phyloP scores from a whole-genome alignment of 2,329 filamentous ascomycete species.

The Didymella segeticola region DNA sequence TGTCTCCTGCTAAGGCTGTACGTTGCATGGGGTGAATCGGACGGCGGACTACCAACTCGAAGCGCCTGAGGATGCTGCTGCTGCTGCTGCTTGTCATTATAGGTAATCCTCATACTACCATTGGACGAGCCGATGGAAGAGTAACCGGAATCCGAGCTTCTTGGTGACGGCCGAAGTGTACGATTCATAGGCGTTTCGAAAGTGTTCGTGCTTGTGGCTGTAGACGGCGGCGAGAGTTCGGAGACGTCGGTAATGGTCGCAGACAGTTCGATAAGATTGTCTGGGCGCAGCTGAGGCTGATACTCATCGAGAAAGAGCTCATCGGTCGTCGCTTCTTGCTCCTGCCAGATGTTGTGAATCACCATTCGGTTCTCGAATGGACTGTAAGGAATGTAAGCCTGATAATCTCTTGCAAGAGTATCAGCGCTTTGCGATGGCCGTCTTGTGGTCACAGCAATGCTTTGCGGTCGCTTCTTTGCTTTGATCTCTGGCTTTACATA shows the following conservation, averaged over 20 bases:
- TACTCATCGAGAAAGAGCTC: slow-evolving; percentile 4
- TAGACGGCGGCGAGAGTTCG: slow-evolving; percentile 14
- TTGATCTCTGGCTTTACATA: slow-evolving; percentile 16
- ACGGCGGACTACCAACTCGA: slow-evolving; percentile 1
- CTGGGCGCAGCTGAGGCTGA: slow-evolving; percentile 2
- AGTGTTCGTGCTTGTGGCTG: slow-evolving; percentile 10
- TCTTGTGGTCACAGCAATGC: slow-evolving; percentile 25
- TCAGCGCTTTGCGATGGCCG: slow-evolving; percentile 7
- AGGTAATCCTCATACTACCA: not conserved
- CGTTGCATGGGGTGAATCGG: not conserved
- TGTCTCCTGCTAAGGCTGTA: slow-evolving; percentile 17
- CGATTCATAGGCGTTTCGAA: slow-evolving; percentile 14
- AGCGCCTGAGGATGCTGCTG: slow-evolving; percentile 6
- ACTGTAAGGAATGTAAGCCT: slow-evolving; percentile 18
- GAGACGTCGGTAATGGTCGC: slow-evolving; percentile 13
- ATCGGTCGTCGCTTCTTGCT: slow-evolving; percentile 8
- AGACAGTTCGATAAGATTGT: slow-evolving; percentile 4
- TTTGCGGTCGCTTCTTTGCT: slow-evolving; percentile 21
- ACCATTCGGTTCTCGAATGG: slow-evolving; percentile 16
- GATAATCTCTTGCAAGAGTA: slow-evolving; percentile 12
- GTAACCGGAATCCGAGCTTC: slow-evolving; percentile 50
- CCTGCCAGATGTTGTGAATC: slow-evolving; percentile 7
- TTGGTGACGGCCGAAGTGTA: slow-evolving; percentile 29
- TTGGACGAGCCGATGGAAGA: slow-evolving; percentile 37
- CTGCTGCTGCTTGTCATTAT: slow-evolving; percentile 1